Conservation (phyloP, 257 asterid species). For the Capsicum chinense region DNA sequence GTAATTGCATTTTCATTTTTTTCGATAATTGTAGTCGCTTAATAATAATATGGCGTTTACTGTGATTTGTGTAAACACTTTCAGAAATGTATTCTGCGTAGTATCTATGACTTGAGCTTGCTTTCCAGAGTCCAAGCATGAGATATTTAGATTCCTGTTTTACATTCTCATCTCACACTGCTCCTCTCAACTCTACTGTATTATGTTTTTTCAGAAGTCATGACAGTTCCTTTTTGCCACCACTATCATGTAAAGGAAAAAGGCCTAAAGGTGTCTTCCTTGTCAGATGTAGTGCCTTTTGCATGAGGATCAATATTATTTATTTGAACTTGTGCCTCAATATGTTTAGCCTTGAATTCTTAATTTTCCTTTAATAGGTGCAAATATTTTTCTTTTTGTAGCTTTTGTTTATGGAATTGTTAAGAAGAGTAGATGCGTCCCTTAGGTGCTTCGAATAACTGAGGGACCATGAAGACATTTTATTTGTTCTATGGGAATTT, state of each 20-base stretch:
- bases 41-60: background rate
- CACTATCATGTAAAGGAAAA: background rate
- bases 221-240: background rate
- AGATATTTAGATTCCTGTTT: background rate
- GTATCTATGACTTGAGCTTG: background rate
- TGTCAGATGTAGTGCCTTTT: background rate
- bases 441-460: background rate
- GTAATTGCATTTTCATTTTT: background rate
- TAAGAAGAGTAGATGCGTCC: background rate
- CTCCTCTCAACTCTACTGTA: background rate
- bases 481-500: background rate
- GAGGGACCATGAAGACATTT: conserved; percentile 5
- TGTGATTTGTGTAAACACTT: conserved; percentile 1
- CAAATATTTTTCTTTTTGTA: background rate
- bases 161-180: background rate
- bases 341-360: background rate
- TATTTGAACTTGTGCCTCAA: background rate
- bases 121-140: background rate
- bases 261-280: background rate
- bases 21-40: background rate
- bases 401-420: background rate
- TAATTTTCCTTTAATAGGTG: background rate
- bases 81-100: background rate
- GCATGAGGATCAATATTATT: background rate
- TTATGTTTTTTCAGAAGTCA: background rate